These are phyloP conservation scores for Ophiostoma fasciatum DNA, from an alignment of 2,329 filamentous ascomycete species.

Conservation along the genomic window DNA sequence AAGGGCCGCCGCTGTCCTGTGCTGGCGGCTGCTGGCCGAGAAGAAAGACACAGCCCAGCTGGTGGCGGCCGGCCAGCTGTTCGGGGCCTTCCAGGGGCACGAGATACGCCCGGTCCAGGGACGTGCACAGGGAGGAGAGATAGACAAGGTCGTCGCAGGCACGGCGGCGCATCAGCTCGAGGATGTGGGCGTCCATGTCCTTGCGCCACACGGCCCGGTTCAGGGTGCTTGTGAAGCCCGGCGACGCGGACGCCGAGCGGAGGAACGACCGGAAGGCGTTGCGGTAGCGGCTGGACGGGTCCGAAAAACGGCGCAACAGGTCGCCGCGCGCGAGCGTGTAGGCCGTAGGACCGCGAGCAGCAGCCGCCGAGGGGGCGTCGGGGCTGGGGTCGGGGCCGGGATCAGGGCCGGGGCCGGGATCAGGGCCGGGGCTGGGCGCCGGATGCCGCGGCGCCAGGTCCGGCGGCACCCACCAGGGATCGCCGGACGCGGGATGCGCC, in stretches of 20 bases:
- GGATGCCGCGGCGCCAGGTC: slow-evolving; percentile 2
- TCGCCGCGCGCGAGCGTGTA: slow-evolving; percentile 21
- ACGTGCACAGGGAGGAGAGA: slow-evolving; percentile 18
- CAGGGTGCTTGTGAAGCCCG: neutral
- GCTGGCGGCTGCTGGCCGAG: neutral
- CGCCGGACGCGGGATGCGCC: slow-evolving; percentile 34
- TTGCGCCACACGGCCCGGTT: slow-evolving; percentile 27
- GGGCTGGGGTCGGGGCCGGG: neutral
- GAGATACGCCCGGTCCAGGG: slow-evolving; percentile 23
- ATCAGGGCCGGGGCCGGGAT: no score
- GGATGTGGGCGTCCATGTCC: slow-evolving; percentile 41
- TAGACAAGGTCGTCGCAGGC: slow-evolving; percentile 31
- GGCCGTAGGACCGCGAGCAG: slow-evolving; percentile 3
- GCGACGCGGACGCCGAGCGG: neutral
- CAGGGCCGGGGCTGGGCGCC: no score
- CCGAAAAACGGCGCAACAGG: slow-evolving; percentile 16
- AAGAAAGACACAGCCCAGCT: slow-evolving; percentile 7
- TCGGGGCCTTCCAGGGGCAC: slow-evolving; percentile 19
- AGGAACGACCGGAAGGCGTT: slow-evolving; percentile 5
- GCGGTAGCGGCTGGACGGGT: slow-evolving; percentile 8
- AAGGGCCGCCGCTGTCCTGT: no score
- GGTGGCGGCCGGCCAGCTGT: neutral
- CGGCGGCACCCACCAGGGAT: slow-evolving; percentile 41
- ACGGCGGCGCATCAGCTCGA: slow-evolving; percentile 33
- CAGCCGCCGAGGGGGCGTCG: neutral